phyloP scores from a whole-genome alignment of 257 asterid species.

The Gynochthodes officinalis region DNA sequence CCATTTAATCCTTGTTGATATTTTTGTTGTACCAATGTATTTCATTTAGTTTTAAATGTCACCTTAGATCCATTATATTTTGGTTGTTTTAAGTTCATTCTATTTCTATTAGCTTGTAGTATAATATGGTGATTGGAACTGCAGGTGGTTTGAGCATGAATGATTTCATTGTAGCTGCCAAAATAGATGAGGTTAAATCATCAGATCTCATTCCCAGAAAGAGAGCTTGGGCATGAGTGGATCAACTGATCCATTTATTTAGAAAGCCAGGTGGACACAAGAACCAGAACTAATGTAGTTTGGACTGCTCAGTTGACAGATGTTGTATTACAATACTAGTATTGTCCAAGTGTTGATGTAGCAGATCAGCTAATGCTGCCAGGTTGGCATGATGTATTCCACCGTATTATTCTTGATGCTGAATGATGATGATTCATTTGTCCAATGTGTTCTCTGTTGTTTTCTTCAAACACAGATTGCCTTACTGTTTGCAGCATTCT shows the following conservation, averaged over 20 bases:
- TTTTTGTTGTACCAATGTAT: neutral
- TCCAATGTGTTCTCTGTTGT: neutral
- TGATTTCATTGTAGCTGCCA: conserved; percentile 88
- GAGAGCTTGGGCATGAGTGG: conserved; percentile 71
- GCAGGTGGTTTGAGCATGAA: conserved; percentile 88
- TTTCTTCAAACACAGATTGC: neutral
- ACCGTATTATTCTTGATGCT: neutral
- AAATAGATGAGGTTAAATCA: conserved; percentile 67
- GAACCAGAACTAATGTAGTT: neutral
- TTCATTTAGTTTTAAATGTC: neutral
- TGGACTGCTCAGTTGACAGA: neutral
- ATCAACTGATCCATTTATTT: neutral
- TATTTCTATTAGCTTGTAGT: neutral
- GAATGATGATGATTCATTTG: neutral
- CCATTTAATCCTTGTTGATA: neutral
- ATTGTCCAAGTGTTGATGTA: neutral
- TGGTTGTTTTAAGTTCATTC: neutral
- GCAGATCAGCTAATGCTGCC: neutral
- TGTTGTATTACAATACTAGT: neutral
- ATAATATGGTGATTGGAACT: conserved; percentile 3
- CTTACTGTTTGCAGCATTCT: neutral
- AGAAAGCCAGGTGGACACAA: neutral
- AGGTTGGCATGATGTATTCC: neutral
- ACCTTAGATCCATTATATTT: too few species aligned
- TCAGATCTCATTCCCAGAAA: conserved; percentile 79